Evolutionary conservation across 495 filamentous ascomycete species (phyloP).

Genomic region (Penicillium cosmopolitanum): DNA sequence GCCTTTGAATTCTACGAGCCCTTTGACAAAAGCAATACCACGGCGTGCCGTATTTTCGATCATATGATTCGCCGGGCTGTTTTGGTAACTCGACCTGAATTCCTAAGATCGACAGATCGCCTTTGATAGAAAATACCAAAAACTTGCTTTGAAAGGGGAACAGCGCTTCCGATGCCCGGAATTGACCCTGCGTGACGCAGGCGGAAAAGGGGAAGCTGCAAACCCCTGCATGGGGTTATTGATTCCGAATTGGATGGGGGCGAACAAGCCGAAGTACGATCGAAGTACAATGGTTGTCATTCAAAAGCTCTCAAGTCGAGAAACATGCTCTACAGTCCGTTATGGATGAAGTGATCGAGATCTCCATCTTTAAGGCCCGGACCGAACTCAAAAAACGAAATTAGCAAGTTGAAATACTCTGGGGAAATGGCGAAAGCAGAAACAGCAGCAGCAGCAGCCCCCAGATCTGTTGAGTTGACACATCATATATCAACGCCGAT

Average conservation of each 20-base stretch:
- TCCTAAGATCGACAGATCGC: slow-evolving; percentile 4
- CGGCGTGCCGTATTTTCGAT: not conserved
- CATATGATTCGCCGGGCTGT: not conserved
- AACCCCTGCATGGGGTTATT: slow-evolving; percentile 13
- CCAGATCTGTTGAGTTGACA: not conserved
- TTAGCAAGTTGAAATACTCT: slow-evolving; percentile 1
- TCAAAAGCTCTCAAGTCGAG: not conserved
- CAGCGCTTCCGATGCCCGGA: not conserved
- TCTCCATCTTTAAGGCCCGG: not conserved
- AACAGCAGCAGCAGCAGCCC: not conserved
- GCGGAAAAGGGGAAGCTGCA: slow-evolving; percentile 10
- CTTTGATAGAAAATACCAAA: slow-evolving; percentile 1
- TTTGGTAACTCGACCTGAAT: slow-evolving; percentile 5
- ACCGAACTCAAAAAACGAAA: not conserved
- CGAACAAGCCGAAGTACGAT: not conserved
- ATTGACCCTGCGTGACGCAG: slow-evolving; percentile 1
- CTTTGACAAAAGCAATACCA: slow-evolving; percentile 8
- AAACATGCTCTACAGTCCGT: no score
- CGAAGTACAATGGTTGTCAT: not conserved
- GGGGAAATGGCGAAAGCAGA: not conserved
- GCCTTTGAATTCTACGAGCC: not conserved
- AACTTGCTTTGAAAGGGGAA: slow-evolving; percentile 1
- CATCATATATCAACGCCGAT: slow-evolving; percentile 2
- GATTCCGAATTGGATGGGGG: slow-evolving; percentile 7
- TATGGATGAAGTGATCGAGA: not conserved